Evolutionary conservation across 345 rosid genomes (phyloP).

Genomic region (Gossypium raimondii): DNA sequence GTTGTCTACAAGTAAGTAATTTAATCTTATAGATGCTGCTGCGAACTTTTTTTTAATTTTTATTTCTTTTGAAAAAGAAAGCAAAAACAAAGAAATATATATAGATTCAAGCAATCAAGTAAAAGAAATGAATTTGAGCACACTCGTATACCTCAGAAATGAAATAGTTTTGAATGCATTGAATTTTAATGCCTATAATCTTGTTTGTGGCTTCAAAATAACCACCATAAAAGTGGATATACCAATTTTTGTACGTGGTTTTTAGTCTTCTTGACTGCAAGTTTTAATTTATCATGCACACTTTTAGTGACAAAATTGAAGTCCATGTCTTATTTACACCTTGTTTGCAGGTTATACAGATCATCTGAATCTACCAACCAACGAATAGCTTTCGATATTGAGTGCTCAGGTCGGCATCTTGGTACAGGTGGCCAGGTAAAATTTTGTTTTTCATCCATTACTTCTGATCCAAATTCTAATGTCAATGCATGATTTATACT

Average conservation of each 20-base stretch:
- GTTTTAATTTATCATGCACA: background rate
- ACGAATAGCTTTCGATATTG: slow-evolving; percentile 83
- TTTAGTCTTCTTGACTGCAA: background rate
- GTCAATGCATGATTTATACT: background rate
- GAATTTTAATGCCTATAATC: background rate
- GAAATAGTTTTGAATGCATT: background rate
- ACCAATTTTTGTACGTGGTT: background rate
- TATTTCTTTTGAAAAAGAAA: background rate
- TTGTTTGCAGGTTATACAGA: slow-evolving; percentile 63
- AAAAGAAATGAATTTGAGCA: background rate
- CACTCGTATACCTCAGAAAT: background rate
- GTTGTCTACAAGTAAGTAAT: slow-evolving; percentile 80
- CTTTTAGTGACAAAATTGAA: background rate
- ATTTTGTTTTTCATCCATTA: slow-evolving; percentile 10
- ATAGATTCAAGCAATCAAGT: background rate
- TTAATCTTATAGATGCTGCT: background rate
- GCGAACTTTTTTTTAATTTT: background rate
- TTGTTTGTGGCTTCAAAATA: slow-evolving; percentile 8
- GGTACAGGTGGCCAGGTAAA: slow-evolving; percentile 93
- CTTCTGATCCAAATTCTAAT: background rate
- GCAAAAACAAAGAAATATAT: background rate
- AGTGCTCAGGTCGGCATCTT: slow-evolving; percentile 70
- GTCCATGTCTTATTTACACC: background rate
- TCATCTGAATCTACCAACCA: slow-evolving; percentile 84
- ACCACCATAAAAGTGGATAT: background rate